Evolutionary conservation across 371 early-diverging fungal genomes (phyloP), one percentile per base, ranked within the genome.

Genomic region (Zancudomyces culisetae): DNA sequence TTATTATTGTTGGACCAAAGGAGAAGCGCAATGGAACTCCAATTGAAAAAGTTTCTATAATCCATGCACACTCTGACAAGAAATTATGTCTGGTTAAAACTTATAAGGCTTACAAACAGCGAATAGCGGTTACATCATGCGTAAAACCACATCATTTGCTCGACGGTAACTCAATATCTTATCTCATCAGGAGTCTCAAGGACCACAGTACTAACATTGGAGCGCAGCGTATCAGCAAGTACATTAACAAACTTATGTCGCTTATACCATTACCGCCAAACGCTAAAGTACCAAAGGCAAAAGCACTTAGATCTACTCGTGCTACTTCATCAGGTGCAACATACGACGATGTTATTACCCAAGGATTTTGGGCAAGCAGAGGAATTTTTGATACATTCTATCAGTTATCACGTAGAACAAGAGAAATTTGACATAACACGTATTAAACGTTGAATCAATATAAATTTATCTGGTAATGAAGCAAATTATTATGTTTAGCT

Each of bases 311-410:
- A 6, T 39, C 60, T 13, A 60, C 55, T 1, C 42, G 54, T 1
- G 60, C 60, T 1, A 47, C 51, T 13, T 48, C 43, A 42, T 35
- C 49, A 19, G 59, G 65, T 0, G 45, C 54, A 1, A 29, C 53
- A 2, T 54, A 54, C 10, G 61, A 64, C 10, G 61, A 56, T 23
- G 51, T 53, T 20, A 51, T 56, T 19, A 41, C 52, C 10, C 61
- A 61, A 24, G 61, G 61, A 1, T 49, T 55, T 23, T 59, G 57
- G 61, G 47, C 55, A 10, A 53, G 49, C 6, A n/a, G 49, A 0
- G 46, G 49, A 20, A 56, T 56, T 15, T 39, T 56, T 20, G 42
- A 56, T 28, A 42, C 45, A 20, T 60, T 55, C 30, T 51, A 55
- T 35, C 22, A 48, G 47, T 10, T 43, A 43, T 43, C n/a, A 22